Evolutionary conservation across 2,329 filamentous ascomycete genomes (phyloP), one percentile per base, ranked within the genome.

Genomic region (Stemphylium beticola): DNA sequence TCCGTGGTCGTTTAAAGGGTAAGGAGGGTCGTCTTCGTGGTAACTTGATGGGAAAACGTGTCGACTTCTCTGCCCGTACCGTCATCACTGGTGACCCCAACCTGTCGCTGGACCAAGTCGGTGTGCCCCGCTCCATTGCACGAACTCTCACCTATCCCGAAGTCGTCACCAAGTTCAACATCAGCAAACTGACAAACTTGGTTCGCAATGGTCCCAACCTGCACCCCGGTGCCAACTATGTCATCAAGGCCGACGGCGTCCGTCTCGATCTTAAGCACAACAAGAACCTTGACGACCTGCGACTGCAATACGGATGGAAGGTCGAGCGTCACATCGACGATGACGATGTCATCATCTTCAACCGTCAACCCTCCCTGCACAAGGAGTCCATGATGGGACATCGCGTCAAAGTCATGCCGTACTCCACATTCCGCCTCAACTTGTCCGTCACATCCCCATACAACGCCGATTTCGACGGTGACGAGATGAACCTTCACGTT

Each of bases 301-400:
- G 88, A 52, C 80, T 99, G 29, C 91, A 96, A 70, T 96, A 96
- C 73, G 96, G 96, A 43, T 98, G 93, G 93, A 98, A 97, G 74
- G 96, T 99, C 32, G 95, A 99, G 78, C 89, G 95, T 58, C 95
- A 99, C 77, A 86, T 99, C 61, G 88, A 96, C 69, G 92, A 96
- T 69, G 93, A 93, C 53, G 95, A 99, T 77, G 96, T 92, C 64
- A 98, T 99, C 78, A 93, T 99, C 72, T 99, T 99, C 86, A 99
- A 99, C 77, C 95, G 95, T 83, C 95, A 99, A 74, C 95, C 95
- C 0, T 99, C 95, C 32, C 83, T 99, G 70, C 95, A 99, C 83
- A 99, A 99, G 78, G 95, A 99, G 75, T 99, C 95, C 57, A 99
- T 99, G 95, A 99, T 99, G 96, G 95, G 92, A 77, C 95, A 99